phyloP scores from a whole-genome alignment of 345 rosid genomes.

The Mallotus nudiflorus region DNA sequence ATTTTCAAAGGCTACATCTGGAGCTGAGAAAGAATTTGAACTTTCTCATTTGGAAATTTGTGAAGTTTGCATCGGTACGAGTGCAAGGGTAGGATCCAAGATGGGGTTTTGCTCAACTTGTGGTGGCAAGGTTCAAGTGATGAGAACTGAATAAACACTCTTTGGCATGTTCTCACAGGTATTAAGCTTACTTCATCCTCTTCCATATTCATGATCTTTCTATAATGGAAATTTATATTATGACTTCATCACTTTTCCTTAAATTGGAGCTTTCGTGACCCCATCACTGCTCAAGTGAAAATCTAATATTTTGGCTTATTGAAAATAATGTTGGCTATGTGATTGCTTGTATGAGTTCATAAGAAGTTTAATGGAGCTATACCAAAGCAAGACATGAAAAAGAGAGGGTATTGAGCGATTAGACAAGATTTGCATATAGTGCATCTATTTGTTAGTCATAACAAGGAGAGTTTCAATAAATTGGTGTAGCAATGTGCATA shows the following conservation, averaged over 20 bases:
- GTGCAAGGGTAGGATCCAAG: constrained; percentile 90
- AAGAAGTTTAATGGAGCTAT: background rate
- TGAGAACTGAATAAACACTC: constrained; percentile 96
- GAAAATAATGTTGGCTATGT: background rate
- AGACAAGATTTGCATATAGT: background rate
- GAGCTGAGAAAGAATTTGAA: constrained; percentile 87
- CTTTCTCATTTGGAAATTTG: constrained; percentile 97
- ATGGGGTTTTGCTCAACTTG: constrained; percentile 94
- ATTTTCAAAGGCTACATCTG: constrained; percentile 84
- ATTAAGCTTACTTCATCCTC: constrained; percentile 9
- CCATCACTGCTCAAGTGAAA: background rate
- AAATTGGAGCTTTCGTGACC: background rate
- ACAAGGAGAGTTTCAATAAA: background rate
- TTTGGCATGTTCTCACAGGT: constrained; percentile 99
- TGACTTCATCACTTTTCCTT: background rate
- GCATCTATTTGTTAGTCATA: background rate
- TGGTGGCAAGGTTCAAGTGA: constrained; percentile 99
- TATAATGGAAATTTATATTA: background rate
- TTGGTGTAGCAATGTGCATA: background rate
- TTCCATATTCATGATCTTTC: constrained; percentile 8
- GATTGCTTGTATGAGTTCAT: background rate
- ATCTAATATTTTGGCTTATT: constrained; percentile 1
- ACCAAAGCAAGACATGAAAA: no score
- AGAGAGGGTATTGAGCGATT: background rate
- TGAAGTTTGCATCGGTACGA: constrained; percentile 78